These are phyloP conservation scores for Ambrosia hybrid DNA, from an alignment of 140 eudicot genomes.

Conservation along the genomic window DNA sequence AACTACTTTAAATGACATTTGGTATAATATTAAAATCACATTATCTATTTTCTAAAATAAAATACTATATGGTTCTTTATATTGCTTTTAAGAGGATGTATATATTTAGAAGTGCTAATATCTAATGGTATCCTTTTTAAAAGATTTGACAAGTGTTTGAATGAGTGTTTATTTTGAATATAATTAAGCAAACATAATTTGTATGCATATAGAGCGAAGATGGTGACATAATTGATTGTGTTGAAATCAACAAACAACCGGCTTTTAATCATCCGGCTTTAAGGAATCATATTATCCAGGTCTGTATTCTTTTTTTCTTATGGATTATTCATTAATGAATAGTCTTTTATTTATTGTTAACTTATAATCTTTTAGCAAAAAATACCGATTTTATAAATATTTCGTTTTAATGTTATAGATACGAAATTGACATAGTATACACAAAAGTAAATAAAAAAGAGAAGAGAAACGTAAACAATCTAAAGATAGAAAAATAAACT, in stretches of 20 bases:
- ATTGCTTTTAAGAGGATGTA: too few species aligned
- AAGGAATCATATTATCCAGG: constrained; percentile 66
- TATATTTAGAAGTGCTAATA: neutral
- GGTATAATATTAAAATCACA: neutral
- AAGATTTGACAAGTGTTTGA: neutral
- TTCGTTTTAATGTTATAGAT: neutral
- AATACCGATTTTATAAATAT: neutral
- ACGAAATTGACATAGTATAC: neutral
- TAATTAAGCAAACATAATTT: neutral
- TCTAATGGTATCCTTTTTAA: neutral
- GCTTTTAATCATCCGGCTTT: constrained; percentile 67
- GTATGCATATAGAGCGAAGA: constrained; percentile 59
- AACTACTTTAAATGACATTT: too few species aligned
- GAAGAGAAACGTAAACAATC: too few species aligned
- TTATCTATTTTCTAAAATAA: neutral
- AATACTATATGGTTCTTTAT: neutral
- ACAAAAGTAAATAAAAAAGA: neutral
- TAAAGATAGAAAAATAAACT: too few species aligned
- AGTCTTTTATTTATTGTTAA: too few species aligned
- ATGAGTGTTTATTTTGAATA: neutral
- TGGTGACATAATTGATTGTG: constrained; percentile 73
- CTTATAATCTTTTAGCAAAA: neutral
- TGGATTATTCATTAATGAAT: neutral
- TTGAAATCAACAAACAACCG: constrained; percentile 68
- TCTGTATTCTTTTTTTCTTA: neutral